Evolutionary conservation across 73 alveolate species (phyloP), one percentile per base, ranked within the genome.

Genomic region (Urostyla sp.): DNA sequence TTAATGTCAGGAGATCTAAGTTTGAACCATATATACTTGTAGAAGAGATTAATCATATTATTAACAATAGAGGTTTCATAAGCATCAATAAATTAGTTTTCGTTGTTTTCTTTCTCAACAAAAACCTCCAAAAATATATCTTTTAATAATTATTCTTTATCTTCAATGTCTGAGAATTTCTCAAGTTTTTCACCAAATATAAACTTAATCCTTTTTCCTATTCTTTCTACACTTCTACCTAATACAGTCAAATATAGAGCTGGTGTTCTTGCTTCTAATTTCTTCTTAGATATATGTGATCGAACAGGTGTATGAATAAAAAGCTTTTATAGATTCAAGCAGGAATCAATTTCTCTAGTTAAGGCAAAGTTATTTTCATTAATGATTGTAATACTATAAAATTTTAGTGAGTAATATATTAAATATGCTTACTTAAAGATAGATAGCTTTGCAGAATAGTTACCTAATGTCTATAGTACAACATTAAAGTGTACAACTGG

Each of bases 311-410:
- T 69, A 69, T 69, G 83, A 24, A 69, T 69, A 49, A 69, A 69
- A 0, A 69, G 34, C 83, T 48, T 69, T 15, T 21, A 7, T 21
- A 30, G 67, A 69, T 69, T 69, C 2, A 69, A 24, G 40, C 83
- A 69, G 3, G 83, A 46, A 31, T 69, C 83, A 46, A 69, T 21
- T 55, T 69, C n/a, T 31, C 83, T 69, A n/a, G 83, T 69, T 57
- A 69, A 31, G 30, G 34, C 30, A 67, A 69, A 46, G 20, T 67
- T 48, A 52, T 69, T 69, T 46, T 69, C 83, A 48, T 45, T 69
- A 69, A 69, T 69, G 16, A 69, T 69, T 21, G 83, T 69, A 6
- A 69, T 52, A 49, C 79, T 63, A 63, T 8, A 38, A 63, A 20
- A 3, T 20, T 13, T 36, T 18, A 16, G 24, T 4, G n/a, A n/a